These are phyloP conservation scores for Phialophora expanda DNA, from an alignment of 2,329 filamentous ascomycete species.

Conservation along the genomic window DNA sequence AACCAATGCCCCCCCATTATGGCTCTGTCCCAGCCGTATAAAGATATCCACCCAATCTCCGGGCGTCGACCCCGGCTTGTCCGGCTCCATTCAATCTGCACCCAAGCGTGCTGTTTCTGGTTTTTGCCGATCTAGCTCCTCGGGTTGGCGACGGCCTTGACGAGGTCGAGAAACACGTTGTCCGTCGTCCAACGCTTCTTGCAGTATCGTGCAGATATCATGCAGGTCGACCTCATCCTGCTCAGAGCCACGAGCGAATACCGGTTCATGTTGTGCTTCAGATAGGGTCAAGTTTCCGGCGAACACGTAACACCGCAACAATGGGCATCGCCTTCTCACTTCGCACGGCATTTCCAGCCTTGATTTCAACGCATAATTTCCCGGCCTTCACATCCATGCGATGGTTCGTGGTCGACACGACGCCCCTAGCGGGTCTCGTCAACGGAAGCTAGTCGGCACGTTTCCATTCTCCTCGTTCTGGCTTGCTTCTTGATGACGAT, in stretches of 20 bases:
- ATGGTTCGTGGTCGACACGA: constrained; percentile 6
- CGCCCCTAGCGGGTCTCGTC: constrained; percentile 21
- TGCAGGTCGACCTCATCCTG: constrained; percentile 22
- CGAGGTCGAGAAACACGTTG: constrained; percentile 15
- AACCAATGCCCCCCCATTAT: constrained; percentile 7
- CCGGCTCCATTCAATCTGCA: constrained; percentile 19
- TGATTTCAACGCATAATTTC: constrained; percentile 29
- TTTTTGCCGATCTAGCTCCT: constrained; percentile 12
- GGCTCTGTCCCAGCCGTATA: constrained; percentile 8
- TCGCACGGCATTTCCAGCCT: constrained; percentile 14
- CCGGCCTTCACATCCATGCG: constrained; percentile 17
- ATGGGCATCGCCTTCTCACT: constrained; percentile 5
- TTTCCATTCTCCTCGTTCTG: constrained; percentile 33
- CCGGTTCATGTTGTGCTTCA: background rate
- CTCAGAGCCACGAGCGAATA: constrained; percentile 11
- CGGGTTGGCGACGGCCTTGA: constrained; percentile 10
- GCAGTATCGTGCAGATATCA: constrained; percentile 1
- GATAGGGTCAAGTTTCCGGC: constrained; percentile 22
- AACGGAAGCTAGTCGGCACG: constrained; percentile 32
- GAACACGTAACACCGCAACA: constrained; percentile 25
- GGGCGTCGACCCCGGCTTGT: constrained; percentile 7
- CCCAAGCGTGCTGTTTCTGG: constrained; percentile 9
- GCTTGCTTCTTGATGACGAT: constrained; percentile 24
- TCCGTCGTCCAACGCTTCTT: constrained; percentile 16
- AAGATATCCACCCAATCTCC: constrained; percentile 23